Percentiles rank a stretch among this genome's conserved stretches.
Evolutionary conservation across 108 stramenopile species (phyloP).

Genomic region (Asterionellopsis glacialis): DNA sequence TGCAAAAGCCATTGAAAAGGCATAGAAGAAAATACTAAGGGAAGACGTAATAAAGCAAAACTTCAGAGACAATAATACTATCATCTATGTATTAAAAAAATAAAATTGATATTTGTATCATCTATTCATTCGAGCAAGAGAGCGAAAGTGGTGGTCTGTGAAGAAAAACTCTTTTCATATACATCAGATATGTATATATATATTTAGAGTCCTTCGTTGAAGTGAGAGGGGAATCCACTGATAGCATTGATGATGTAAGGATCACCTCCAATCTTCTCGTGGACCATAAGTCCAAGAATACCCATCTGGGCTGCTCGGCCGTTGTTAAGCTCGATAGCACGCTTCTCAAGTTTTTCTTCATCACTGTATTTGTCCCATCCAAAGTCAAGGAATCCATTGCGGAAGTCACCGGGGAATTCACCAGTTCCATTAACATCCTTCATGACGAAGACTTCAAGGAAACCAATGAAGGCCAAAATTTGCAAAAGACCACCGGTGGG

Average conservation of each 20-base stretch:
- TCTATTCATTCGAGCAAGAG: too few species aligned
- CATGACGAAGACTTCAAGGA: constrained; percentile 73
- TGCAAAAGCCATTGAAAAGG: too few species aligned
- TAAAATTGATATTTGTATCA: too few species aligned
- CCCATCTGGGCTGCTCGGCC: constrained; percentile 91
- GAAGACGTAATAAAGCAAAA: too few species aligned
- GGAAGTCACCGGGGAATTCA: constrained; percentile 79
- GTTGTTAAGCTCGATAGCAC: constrained; percentile 90
- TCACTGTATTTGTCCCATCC: constrained; percentile 60
- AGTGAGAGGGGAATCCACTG: constrained; percentile 37
- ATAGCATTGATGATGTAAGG: constrained; percentile 41
- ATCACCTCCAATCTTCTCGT: constrained; percentile 74
- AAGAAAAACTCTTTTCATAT: too few species aligned
- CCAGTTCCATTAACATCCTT: constrained; percentile 56
- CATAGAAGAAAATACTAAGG: too few species aligned
- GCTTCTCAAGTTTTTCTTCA: constrained; percentile 60
- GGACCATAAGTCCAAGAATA: constrained; percentile 87
- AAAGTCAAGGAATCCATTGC: constrained; percentile 72
- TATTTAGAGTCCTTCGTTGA: constrained; percentile 37
- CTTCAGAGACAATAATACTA: too few species aligned
- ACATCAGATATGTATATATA: too few species aligned
- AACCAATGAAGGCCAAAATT: constrained; percentile 60
- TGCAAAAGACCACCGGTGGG: constrained; percentile 50
- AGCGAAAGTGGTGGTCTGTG: too few species aligned
- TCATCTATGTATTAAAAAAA: too few species aligned